Base-by-base conservation (phyloP, 352 stramenopile species). In the Phytophthora pseudosyringae region DNA sequence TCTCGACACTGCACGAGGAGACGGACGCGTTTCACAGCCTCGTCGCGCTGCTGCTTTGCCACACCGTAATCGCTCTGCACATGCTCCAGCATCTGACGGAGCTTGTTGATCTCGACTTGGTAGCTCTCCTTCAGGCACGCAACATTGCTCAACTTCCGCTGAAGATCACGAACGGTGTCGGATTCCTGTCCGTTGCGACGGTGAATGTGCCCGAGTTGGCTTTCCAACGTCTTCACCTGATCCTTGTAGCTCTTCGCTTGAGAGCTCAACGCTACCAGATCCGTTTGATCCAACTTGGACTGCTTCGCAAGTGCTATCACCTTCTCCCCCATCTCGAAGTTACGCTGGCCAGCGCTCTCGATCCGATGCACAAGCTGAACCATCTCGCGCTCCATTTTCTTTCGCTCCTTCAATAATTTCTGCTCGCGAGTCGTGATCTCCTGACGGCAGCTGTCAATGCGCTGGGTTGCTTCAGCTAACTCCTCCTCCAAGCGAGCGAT, bases 191-290 rank as follows among this genome's bases (percentile, higher is more conserved):
- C 61, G 29, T 51, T 66, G 41, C 58, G 62, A 51, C 50, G 61
- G 8, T 72, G 61, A 4, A 78, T 50, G 6, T 64, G 61, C 51
- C 69, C 69, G 13, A 81, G 54, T 50, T 91, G 63, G 13, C 40
- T 57, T 56, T 87, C 80, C 28, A 83, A 38, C 4, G 69, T 68
- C 38, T 76, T 76, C 6, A 83, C 67, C 35, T 85, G 83, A 2
- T 80, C 64, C 59, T 84, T 88, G 55, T 88, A 82, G n/a, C 72
- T 71, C 33, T 88, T 90, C n/a, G 91, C 67, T 53, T 89, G 81
- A 18, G 78, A 76, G 38, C 69, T 81, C 44, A 90, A 35, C 10
- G 75, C 84, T 29, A 93, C 66, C 18, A 86, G 58, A 41, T 91
- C 78, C 1, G 76, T 83, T 63, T 89, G 70, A 53, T 91, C 82